Evolutionary conservation across 1,139 yeast species (phyloP).

Genomic region (Debaryomyces fabryi): DNA sequence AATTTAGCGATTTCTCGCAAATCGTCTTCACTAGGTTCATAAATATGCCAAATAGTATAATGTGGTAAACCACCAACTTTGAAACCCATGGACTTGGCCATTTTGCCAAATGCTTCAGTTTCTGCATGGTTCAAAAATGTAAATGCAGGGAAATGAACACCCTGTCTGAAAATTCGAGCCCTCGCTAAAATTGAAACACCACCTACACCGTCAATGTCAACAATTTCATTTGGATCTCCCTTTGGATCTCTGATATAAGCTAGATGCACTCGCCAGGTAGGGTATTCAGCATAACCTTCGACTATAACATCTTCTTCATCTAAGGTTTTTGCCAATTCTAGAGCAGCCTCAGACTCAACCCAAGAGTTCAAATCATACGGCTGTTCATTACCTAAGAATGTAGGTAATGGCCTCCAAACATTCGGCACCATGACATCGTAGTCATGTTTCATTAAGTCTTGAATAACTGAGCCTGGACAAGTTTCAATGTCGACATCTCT

Average conservation of each 20-base stretch:
- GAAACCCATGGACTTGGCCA: conserved; percentile 81
- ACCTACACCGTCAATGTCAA: conserved; percentile 86
- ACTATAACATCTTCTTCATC: conserved; percentile 87
- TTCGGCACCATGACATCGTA: conserved; percentile 88
- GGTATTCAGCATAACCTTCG: conserved; percentile 89
- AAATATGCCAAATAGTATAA: conserved; percentile 86
- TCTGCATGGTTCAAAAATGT: conserved; percentile 90
- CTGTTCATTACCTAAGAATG: conserved; percentile 75
- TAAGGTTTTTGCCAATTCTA: conserved; percentile 64
- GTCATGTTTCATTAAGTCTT: conserved; percentile 72
- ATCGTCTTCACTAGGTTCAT: conserved; percentile 92
- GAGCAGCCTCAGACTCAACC: conserved; percentile 76
- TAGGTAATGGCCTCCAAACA: conserved; percentile 86
- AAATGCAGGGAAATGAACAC: conserved; percentile 87
- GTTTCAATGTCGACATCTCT: conserved; percentile 88
- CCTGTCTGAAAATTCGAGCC: conserved; percentile 79
- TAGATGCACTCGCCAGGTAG: conserved; percentile 85
- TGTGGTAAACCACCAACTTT: conserved; percentile 86
- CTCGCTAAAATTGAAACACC: conserved; percentile 86
- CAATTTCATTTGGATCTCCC: conserved; percentile 65
- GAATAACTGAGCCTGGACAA: conserved; percentile 77
- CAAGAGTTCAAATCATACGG: conserved; percentile 88
- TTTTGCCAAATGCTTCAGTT: conserved; percentile 89
- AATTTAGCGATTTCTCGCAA: conserved; percentile 68
- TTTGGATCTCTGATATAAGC: conserved; percentile 69